These are phyloP conservation scores for Saccharomycopsis malanga DNA, from an alignment of 805 yeast genomes.

Conservation along the genomic window DNA sequence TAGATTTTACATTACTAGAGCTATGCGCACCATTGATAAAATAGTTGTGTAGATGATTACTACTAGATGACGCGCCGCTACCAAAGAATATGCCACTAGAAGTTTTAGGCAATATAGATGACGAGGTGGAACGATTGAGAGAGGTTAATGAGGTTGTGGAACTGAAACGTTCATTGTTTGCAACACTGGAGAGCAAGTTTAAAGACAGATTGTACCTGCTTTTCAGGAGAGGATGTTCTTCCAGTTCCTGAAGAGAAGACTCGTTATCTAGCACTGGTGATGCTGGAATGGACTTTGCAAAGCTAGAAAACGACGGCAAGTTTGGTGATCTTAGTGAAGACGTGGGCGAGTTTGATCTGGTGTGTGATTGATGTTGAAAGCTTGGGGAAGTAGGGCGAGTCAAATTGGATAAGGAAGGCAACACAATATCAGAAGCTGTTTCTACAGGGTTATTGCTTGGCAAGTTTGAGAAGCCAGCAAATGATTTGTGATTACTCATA, in stretches of 20 bases:
- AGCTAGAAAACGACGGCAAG: slow-evolving; percentile 16
- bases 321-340: slow-evolving; percentile 10
- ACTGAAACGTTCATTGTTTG: slow-evolving; percentile 2
- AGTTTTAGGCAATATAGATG: slow-evolving; percentile 12
- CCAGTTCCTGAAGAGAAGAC: too few species aligned
- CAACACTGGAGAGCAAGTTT: slow-evolving; percentile 11
- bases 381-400: slow-evolving; percentile 14
- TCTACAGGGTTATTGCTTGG: neutral
- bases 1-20: too few species aligned
- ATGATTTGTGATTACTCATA: neutral
- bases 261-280: slow-evolving; percentile 16
- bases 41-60: neutral
- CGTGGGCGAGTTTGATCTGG: slow-evolving; percentile 10
- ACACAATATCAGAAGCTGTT: neutral
- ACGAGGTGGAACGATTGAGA: neutral
- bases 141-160: slow-evolving; percentile 14
- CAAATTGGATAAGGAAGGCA: neutral
- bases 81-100: slow-evolving; percentile 21
- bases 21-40: neutral
- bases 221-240: neutral
- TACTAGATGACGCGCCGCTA: slow-evolving; percentile 2
- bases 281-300: slow-evolving; percentile 17
- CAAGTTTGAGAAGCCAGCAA: neutral
- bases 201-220: slow-evolving; percentile 4
- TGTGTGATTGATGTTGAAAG: slow-evolving; percentile 1